A percentile compares a stretch with the other conserved stretches of the same genome.
Conservation (phyloP, 1,139 yeast genomes). For the Casaregolazyma suthepensis region DNA sequence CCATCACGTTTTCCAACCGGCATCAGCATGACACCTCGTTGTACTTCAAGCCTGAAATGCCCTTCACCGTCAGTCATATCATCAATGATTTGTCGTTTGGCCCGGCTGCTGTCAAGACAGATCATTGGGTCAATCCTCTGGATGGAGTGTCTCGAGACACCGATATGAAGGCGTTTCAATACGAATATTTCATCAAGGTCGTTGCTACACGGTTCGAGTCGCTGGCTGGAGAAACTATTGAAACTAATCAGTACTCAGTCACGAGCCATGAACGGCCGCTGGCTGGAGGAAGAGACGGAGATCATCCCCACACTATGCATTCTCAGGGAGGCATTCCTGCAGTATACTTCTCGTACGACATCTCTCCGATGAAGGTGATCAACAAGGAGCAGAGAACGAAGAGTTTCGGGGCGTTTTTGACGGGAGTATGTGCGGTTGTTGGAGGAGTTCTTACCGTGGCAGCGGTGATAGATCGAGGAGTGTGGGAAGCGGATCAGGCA, state of each 20-base stretch:
- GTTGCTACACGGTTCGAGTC: constrained; percentile 84
- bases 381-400: constrained; percentile 73
- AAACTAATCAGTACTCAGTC: constrained; percentile 89
- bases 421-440: constrained; percentile 80
- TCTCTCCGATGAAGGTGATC: constrained; percentile 87
- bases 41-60: constrained; percentile 48
- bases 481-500: constrained; percentile 83
- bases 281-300: constrained; percentile 80
- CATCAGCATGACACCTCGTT: constrained; percentile 85
- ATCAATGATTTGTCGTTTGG: constrained; percentile 86
- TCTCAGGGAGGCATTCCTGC: constrained; percentile 90
- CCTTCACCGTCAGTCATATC: constrained; percentile 59
- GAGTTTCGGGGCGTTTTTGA: constrained; percentile 78
- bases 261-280: constrained; percentile 85
- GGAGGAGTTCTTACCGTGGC: constrained; percentile 96
- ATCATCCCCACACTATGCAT: constrained; percentile 83
- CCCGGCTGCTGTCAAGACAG: constrained; percentile 29
- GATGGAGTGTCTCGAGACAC: constrained; percentile 46
- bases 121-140: constrained; percentile 48
- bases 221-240: constrained; percentile 47
- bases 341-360: constrained; percentile 78
- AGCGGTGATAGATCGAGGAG: constrained; percentile 76
- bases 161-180: constrained; percentile 56
- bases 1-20: constrained; percentile 39
- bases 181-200: constrained; percentile 76